Base-by-base conservation (phyloP, 768 basidiomycete species). In the Basidioascus undulatus region DNA sequence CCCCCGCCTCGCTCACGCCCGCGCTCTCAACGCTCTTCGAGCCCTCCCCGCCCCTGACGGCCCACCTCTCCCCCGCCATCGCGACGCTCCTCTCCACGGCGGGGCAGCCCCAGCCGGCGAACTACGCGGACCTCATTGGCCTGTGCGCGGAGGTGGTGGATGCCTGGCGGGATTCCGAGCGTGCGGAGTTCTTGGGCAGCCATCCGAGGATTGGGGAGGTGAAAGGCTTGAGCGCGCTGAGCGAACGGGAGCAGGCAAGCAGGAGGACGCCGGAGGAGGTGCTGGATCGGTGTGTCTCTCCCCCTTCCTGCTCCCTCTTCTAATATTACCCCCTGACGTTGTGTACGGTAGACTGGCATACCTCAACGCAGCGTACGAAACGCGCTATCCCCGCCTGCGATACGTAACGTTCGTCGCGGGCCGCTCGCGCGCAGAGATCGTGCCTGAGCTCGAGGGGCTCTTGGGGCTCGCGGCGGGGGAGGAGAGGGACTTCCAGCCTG, bases 351-450 rank as follows among this genome's bases (percentile, higher is more conserved):
- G 55, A 24, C 50, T 59, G 6, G 46, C 44, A 15, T 49, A 53
- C 27, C 53, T 63, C 36, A 63, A 63, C 44, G 45, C 46, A 5
- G 39, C 55, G 11, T 63, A 62, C 44, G 55, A 59, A 43, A 43
- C 43, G 6, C 36, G 52, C 9, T 63, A 51, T 45, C 60, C 61
- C 1, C 46, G 50, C 4, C 47, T 63, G 1, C 49, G 55, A 9
- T 63, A 54, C 51, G 53, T 62, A 44, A 63, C 60, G 9, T 63
- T 59, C 35, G 62, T 63, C 32, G 56, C 56, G 39, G 58, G 58
- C n/a, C 52, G 60, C 16, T 44, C 58, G 0, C 43, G 60, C 24
- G 47, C 54, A 8, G 58, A 51, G 3, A 59, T 61, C 40, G 49
- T 57, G 6, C 51, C 55, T 10, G 59, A 60, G 39, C 44, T 61